Base-by-base conservation (phyloP, 108 stramenopile genomes). In the Cyclostephanos tholiformis region DNA sequence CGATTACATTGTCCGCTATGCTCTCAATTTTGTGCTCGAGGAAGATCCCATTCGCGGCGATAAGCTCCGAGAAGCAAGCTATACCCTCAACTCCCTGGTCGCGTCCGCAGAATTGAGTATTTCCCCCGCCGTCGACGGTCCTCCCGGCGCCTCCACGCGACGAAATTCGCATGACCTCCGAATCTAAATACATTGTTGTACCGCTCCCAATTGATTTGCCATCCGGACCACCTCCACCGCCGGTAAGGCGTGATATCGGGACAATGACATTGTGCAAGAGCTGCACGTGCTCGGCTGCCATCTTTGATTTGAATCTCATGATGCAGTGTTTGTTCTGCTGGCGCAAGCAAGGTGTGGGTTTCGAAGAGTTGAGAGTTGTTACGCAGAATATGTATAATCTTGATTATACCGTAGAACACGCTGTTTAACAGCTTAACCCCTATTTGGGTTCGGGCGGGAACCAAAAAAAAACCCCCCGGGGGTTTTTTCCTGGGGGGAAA, bases 301-400 rank as follows among this genome's bases (percentile, higher is more conserved):
- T 77, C 67, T 86, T 90, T 25, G 94, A 91, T 62, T 91, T 92
- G 89, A 95, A 95, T 69, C 91, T 77, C 94, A 95, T 95, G 51
- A 22, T 80, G 52, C n/a, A n/a, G n/a, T n/a, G n/a, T n/a, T n/a
- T n/a, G n/a, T n/a, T n/a, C n/a, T n/a, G n/a, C n/a, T n/a, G n/a
- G n/a, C n/a, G n/a, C n/a, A n/a, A n/a, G n/a, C n/a, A n/a, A n/a
- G n/a, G n/a, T n/a, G n/a, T n/a, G n/a, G n/a, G n/a, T n/a, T n/a
- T n/a, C n/a, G n/a, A n/a, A n/a, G n/a, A n/a, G n/a, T n/a, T n/a
- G n/a, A n/a, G n/a, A n/a, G n/a, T n/a, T n/a, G n/a, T n/a, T n/a
- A n/a, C n/a, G n/a, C n/a, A n/a, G n/a, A n/a, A n/a, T n/a, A n/a
- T n/a, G n/a, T n/a, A n/a, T n/a, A n/a, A n/a, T n/a, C n/a, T n/a